These are phyloP conservation scores for Nakaseomyces bracarensis DNA, from an alignment of 1,139 yeast genomes.

Conservation along the genomic window DNA sequence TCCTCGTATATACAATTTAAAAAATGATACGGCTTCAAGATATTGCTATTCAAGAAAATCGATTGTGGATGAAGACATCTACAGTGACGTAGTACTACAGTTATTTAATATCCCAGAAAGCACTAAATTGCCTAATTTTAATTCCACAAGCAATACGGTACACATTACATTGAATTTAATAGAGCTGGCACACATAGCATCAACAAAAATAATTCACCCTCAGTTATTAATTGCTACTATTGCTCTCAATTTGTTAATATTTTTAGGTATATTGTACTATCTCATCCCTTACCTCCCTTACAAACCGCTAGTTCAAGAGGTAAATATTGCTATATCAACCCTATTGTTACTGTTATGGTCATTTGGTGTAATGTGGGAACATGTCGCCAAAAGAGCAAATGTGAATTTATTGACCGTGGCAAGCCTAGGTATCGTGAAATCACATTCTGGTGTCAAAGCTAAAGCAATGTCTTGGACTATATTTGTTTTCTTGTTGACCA, in stretches of 20 bases:
- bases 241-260: conserved; percentile 37
- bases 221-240: conserved; percentile 45
- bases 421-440: conserved; percentile 44
- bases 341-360: conserved; percentile 50
- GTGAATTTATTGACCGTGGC: conserved; percentile 40
- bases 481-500: conserved; percentile 40
- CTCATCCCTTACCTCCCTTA: conserved; percentile 44
- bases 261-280: conserved; percentile 39
- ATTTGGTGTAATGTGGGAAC: conserved; percentile 59
- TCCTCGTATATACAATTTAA: conserved; percentile 19
- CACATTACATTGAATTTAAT: conserved; percentile 22
- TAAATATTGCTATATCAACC: conserved; percentile 35
- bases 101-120: conserved; percentile 19
- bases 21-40: conserved; percentile 12
- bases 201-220: conserved; percentile 43
- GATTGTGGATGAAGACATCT: conserved; percentile 19
- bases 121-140: conserved; percentile 3
- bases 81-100: conserved; percentile 23
- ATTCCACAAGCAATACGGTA: conserved; percentile 12
- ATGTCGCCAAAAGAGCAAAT: conserved; percentile 49
- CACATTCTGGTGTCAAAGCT: conserved; percentile 46
- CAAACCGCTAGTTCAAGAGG: conserved; percentile 32
- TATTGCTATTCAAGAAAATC: conserved; percentile 26
- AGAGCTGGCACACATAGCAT: conserved; percentile 25
- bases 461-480: conserved; percentile 55